These are phyloP conservation scores for Corinectria fuckeliana DNA, from an alignment of 2,329 filamentous ascomycete genomes.

Conservation along the genomic window DNA sequence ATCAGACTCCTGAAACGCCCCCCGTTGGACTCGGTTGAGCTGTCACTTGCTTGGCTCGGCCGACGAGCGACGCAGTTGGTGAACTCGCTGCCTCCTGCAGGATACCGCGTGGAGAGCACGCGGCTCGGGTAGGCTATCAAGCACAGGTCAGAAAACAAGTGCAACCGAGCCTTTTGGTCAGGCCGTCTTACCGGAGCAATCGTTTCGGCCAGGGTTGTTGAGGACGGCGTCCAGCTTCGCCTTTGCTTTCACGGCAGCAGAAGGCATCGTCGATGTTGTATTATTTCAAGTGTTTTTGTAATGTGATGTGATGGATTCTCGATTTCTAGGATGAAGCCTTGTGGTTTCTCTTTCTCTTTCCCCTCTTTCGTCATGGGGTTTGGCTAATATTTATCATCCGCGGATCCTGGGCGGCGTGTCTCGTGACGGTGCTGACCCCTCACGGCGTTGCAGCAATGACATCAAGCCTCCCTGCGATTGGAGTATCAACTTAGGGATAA, in stretches of 20 bases:
- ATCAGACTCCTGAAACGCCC: slow-evolving; percentile 8
- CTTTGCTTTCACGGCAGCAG: slow-evolving; percentile 15
- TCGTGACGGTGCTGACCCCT: slow-evolving; percentile 19
- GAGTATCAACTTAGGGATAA: background rate
- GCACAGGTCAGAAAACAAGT: background rate
- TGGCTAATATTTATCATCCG: slow-evolving; percentile 1
- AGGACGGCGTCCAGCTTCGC: slow-evolving; percentile 18
- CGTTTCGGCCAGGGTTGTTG: slow-evolving; percentile 12
- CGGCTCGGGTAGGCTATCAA: slow-evolving; percentile 1
- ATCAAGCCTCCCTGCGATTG: slow-evolving; percentile 10
- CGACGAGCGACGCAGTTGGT: slow-evolving; percentile 15
- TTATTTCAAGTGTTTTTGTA: background rate
- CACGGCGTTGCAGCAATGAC: slow-evolving; percentile 16
- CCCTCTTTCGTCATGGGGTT: background rate
- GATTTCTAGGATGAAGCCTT: background rate
- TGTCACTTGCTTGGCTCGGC: slow-evolving; percentile 9
- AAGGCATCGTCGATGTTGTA: slow-evolving; percentile 6
- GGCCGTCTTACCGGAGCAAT: slow-evolving; percentile 3
- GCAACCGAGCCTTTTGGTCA: too few species aligned
- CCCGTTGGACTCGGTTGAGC: slow-evolving; percentile 1
- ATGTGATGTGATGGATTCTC: background rate
- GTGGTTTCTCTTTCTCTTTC: background rate
- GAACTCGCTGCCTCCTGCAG: slow-evolving; percentile 7
- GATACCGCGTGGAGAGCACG: slow-evolving; percentile 13
- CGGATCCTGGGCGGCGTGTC: background rate